Evolutionary conservation across 2,329 filamentous ascomycete species (phyloP).

Genomic region (Fusarium nelsonii): DNA sequence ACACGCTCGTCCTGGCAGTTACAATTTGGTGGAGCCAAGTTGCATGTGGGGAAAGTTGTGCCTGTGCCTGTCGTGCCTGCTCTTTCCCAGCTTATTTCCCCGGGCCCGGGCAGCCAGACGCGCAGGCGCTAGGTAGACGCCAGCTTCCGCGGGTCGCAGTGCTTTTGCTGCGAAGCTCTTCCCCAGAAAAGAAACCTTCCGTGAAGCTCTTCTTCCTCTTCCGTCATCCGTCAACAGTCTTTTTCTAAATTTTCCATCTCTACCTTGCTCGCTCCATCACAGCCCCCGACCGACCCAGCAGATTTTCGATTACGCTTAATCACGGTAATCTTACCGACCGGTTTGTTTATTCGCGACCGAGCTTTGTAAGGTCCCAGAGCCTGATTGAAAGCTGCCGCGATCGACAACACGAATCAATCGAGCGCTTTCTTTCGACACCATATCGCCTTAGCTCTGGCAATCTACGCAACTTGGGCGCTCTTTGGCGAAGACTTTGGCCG

Average conservation of each 20-base stretch:
- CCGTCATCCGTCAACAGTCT: constrained; percentile 6
- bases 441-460: background rate
- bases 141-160: constrained; percentile 31
- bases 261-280: background rate
- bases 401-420: constrained; percentile 6
- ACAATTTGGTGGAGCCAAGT: constrained; percentile 16
- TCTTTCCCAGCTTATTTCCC: constrained; percentile 41
- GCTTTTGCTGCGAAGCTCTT: constrained; percentile 45
- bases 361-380: constrained; percentile 13
- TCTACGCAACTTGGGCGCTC: constrained; percentile 4
- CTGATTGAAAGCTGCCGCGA: constrained; percentile 5
- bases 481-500: constrained; percentile 13
- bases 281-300: background rate
- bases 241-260: background rate
- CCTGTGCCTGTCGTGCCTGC: constrained; percentile 12
- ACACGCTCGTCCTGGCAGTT: background rate
- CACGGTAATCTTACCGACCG: background rate
- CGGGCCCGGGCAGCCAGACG: constrained; percentile 27
- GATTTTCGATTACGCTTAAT: constrained; percentile 1
- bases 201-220: constrained; percentile 31
- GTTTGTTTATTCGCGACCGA: constrained; percentile 16
- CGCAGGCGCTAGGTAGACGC: constrained; percentile 40
- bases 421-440: background rate
- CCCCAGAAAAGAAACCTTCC: constrained; percentile 34
- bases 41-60: constrained; percentile 19